Conservation (phyloP, 352 stramenopile genomes). For the Globisporangium uncinulatum region DNA sequence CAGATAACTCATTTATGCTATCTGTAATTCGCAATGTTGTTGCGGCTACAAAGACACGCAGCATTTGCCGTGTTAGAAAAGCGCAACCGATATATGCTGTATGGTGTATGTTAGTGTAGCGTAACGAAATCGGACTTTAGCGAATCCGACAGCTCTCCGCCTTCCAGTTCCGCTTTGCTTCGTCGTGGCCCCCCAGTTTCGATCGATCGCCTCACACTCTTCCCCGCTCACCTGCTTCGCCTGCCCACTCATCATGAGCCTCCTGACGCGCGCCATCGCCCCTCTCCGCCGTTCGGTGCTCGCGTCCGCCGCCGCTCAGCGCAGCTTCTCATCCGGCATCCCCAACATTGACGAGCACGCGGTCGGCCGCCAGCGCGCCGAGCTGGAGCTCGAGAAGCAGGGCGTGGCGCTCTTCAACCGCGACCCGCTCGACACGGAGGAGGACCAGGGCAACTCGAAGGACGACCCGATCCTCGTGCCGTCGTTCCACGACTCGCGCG, state of each 20-base stretch:
- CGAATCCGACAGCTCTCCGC: no score
- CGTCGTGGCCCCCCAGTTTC: neutral
- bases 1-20: no score
- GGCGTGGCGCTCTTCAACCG: conserved; percentile 74
- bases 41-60: no score
- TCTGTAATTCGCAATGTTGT: no score
- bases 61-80: no score
- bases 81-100: no score
- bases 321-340: conserved; percentile 60
- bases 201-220: conserved; percentile 2
- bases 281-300: conserved; percentile 38
- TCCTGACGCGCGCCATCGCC: conserved; percentile 45
- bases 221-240: neutral
- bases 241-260: conserved; percentile 23
- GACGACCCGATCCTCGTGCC: conserved; percentile 85
- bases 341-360: conserved; percentile 76
- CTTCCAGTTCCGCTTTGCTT: no score
- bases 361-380: conserved; percentile 70
- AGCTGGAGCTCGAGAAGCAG: conserved; percentile 67
- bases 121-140: no score
- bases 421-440: conserved; percentile 80
- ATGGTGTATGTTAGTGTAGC: no score
- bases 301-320: conserved; percentile 21
- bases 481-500: conserved; percentile 65
- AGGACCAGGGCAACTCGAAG: conserved; percentile 86